Evolutionary conservation across 495 filamentous ascomycete species (phyloP).

Genomic region (Extremus antarcticus): DNA sequence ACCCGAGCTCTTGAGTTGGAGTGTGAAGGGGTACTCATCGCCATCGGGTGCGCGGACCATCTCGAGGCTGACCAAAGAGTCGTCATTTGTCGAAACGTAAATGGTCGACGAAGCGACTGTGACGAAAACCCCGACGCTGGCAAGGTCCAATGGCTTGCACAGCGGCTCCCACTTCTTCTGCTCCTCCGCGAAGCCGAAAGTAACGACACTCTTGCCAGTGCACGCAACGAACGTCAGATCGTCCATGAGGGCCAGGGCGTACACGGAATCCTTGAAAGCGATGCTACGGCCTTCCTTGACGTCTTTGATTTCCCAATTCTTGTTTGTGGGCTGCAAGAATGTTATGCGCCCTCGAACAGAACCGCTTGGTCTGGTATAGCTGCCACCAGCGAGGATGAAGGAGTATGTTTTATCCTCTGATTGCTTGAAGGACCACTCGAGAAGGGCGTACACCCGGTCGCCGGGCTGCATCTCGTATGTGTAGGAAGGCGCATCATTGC

Average conservation of each 20-base stretch:
- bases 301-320: slow-evolving; percentile 3
- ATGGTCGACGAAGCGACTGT: slow-evolving; percentile 21
- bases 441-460: slow-evolving; percentile 13
- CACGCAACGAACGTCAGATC: slow-evolving; percentile 15
- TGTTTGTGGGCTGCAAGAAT: slow-evolving; percentile 11
- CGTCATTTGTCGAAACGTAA: slow-evolving; percentile 25
- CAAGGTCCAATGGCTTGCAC: slow-evolving; percentile 13
- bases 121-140: slow-evolving; percentile 23
- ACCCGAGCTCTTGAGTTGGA: background rate
- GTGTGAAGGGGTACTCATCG: background rate
- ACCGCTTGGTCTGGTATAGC: slow-evolving; percentile 1
- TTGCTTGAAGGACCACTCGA: slow-evolving; percentile 17
- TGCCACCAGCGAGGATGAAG: slow-evolving; percentile 15
- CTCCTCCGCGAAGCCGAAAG: slow-evolving; percentile 11
- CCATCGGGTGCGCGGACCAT: background rate
- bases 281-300: background rate
- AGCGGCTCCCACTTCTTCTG: slow-evolving; percentile 11
- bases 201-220: slow-evolving; percentile 5
- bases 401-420: slow-evolving; percentile 14
- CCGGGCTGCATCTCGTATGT: slow-evolving; percentile 14
- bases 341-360: slow-evolving; percentile 9
- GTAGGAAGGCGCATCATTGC: background rate
- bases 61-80: slow-evolving; percentile 25
- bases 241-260: slow-evolving; percentile 14
- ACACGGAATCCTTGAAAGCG: slow-evolving; percentile 13